Base-by-base conservation (phyloP, 768 basidiomycete species). In the Cystoderma amianthinum region DNA sequence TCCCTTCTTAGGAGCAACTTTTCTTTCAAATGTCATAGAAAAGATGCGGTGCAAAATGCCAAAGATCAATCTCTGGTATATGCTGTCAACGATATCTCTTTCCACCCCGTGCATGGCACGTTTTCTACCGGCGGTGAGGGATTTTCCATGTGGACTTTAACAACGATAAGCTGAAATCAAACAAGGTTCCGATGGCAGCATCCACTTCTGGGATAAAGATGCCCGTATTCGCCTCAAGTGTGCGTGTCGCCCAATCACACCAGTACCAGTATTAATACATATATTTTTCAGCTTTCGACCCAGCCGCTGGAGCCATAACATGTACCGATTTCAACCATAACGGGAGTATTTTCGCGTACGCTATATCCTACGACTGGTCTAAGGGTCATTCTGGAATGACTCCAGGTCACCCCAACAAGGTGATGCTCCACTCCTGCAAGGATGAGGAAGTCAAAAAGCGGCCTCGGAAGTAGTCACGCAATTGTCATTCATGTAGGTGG, bases 121-220 rank as follows among this genome's bases (percentile, higher is more conserved):
- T 92, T 91, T 58, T 84, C 82, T 20, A 92, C 87, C 16, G 84
- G 78, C 44, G 87, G 85, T n/a, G n/a, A n/a, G n/a, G n/a, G n/a
- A n/a, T n/a, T n/a, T n/a, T n/a, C n/a, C n/a, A n/a, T 67, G 52
- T 38, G 60, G 60, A 41, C 49, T 50, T 11, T 46, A 49, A 44
- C 41, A 57, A 9, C 34, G 7, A 41, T 12, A 37, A 43, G 21
- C 44, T 30, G 17, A 39, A 39, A 85, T n/a, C n/a, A 85, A 85
- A n/a, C n/a, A n/a, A n/a, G n/a, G n/a, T 7, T 74, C 85, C 32
- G 90, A 93, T 49, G 90, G 90, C 15, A 84, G 84, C 2, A 82
- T 93, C 57, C 85, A 90, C 71, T 89, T 86, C 61, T 95, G 92
- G 92, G 92, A 96, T 63, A 93, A 92, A 63, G 86, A 94, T 51